These are phyloP conservation scores for Penicillium sp. DNA, from an alignment of 2,329 filamentous ascomycete species.

Conservation along the genomic window DNA sequence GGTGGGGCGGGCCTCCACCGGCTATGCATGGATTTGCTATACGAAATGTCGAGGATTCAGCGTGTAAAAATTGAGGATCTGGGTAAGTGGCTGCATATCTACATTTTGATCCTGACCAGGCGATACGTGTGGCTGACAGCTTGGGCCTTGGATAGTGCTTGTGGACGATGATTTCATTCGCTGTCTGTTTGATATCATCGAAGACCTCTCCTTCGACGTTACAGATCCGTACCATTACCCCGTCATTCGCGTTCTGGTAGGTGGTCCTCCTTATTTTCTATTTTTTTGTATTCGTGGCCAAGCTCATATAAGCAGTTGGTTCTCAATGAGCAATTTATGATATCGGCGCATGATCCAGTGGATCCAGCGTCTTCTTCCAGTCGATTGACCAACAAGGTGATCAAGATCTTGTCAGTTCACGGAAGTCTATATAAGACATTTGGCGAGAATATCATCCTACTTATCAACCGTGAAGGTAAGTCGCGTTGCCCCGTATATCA, in stretches of 20 bases:
- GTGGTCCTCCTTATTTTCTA: constrained; percentile 34
- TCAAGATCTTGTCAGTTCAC: constrained; percentile 84
- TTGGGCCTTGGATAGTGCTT: constrained; percentile 45
- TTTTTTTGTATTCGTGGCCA: not conserved
- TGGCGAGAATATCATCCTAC: constrained; percentile 93
- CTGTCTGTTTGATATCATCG: constrained; percentile 84
- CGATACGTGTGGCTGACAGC: constrained; percentile 8
- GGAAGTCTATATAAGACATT: constrained; percentile 88
- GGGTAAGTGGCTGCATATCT: constrained; percentile 48
- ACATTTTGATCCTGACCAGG: not conserved
- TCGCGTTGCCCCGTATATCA: not conserved
- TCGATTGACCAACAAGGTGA: constrained; percentile 84
- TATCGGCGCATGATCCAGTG: constrained; percentile 64
- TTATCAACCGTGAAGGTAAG: constrained; percentile 84
- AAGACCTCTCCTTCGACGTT: constrained; percentile 81
- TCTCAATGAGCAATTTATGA: constrained; percentile 98
- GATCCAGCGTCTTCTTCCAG: constrained; percentile 46
- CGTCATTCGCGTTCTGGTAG: constrained; percentile 86
- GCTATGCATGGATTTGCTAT: constrained; percentile 83
- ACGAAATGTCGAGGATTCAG: constrained; percentile 96
- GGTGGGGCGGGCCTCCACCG: constrained; percentile 69
- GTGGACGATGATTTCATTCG: constrained; percentile 79
- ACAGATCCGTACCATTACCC: constrained; percentile 96
- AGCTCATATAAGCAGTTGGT: constrained; percentile 66
- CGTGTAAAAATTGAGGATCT: constrained; percentile 77